Evolutionary conservation across 805 yeast species (phyloP), one percentile per base, ranked within the genome.

Genomic region (Myxozyma monticola): DNA sequence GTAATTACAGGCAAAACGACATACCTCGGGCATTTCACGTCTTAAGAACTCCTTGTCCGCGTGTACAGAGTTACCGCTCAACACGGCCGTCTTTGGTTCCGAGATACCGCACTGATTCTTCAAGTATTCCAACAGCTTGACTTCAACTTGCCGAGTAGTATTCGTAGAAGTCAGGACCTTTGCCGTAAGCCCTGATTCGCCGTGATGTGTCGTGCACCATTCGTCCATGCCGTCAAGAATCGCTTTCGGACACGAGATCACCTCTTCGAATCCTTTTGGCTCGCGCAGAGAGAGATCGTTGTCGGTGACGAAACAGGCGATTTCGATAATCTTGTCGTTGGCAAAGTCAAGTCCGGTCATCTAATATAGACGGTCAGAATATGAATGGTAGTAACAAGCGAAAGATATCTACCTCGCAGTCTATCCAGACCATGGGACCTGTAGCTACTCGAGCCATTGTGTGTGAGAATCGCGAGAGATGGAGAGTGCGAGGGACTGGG

Each of bases 331-430:
- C 50, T 78, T 80, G 65, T 93, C 98, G n/a, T 76, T 74, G 41
- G 70, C 67, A n/a, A 83, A 81, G 60, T 91, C 85, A 34, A 93
- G 71, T 0, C 99, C 99, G 0, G 99, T 93, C 99, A 93, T 93
- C 69, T 69, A 28, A 4, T 5, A 17, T 4, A 3, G 9, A n/a
- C 14, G 34, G 2, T n/a, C n/a, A 18, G 15, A 15, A 4, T 18
- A 8, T 17, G 30, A 22, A 33, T 10, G 17, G 31, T 15, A 12
- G 25, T 20, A 12, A 20, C n/a, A 15, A 10, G 29, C 17, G 28
- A 10, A 24, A 22, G n/a, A 21, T 10, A 5, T 39, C 4, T 39
- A 66, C 71, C 67, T 93, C 99, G 69, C 98, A 93, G 70, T 93
- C 99, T 15, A 93, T 76, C 99, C 99, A 93, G 3, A 93, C 95